Evolutionary conservation across 2,329 filamentous ascomycete species (phyloP), one percentile per base, ranked within the genome.

Genomic region (Acrocalymma vagum): DNA sequence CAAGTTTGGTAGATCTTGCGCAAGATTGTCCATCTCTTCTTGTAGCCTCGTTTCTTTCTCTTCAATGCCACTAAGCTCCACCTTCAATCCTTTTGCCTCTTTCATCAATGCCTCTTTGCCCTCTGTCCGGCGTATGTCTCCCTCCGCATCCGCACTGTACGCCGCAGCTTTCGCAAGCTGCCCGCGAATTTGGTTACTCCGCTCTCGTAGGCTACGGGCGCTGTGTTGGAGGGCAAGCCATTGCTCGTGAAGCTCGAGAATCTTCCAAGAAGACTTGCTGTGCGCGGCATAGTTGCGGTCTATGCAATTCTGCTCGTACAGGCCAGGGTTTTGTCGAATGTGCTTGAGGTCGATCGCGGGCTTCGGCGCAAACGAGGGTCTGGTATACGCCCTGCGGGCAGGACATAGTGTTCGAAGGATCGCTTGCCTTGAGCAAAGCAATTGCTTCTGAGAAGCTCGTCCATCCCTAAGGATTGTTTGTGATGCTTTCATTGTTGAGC

Each of bases 281-380:
- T 80, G 77, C 0, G 72, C 67, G 10, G 68, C 78, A 73, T 96
- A 96, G 69, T 96, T 96, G 55, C 94, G 85, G 54, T 91, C 86
- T 45, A 87, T 67, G 71, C 90, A 95, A 63, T 95, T 97, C 53
- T 86, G 78, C 56, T 87, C 81, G 76, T 96, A 88, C 11, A 95
- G 79, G 10, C 86, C 82, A 11, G 88, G 83, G 70, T 95, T 88
- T 62, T 90, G 82, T 42, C 92, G 91, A 67, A 99, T 96, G 73
- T 94, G 87, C 69, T 90, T 93, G 65, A 95, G 80, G 73, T 96
- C 88, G 53, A 95, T 80, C 30, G 81, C 81, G 17, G 89, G 83
- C 66, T 90, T 93, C 9, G 90, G 91, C 10, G 89, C 91, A 36
- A 81, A 85, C 2, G 87, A 78, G 4, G 88, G 87, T 25, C 85